These are phyloP conservation scores for Myriosclerotinia scirpicola DNA, from an alignment of 2,329 filamentous ascomycete species.

Conservation along the genomic window DNA sequence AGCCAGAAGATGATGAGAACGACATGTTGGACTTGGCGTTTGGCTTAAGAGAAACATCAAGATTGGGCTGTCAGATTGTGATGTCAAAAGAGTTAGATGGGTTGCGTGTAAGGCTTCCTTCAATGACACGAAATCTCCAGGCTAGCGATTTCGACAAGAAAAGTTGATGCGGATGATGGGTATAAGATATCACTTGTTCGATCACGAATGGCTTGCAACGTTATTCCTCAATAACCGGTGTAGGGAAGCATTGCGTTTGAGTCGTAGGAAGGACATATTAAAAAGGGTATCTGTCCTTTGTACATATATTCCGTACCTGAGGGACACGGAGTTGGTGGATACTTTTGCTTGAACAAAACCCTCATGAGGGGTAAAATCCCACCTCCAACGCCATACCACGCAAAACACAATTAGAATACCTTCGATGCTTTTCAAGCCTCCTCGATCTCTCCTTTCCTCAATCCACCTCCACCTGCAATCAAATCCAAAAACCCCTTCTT, in stretches of 20 bases:
- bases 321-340: slow-evolving; percentile 26
- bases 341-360: slow-evolving; percentile 22
- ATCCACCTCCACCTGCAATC: slow-evolving; percentile 65
- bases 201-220: not conserved
- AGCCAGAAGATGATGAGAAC: slow-evolving; percentile 64
- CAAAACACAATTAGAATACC: slow-evolving; percentile 18
- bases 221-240: not conserved
- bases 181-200: not conserved
- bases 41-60: slow-evolving; percentile 69
- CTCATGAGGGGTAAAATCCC: slow-evolving; percentile 28
- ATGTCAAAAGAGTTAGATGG: slow-evolving; percentile 93
- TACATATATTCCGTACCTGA: slow-evolving; percentile 30
- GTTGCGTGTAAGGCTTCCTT: slow-evolving; percentile 77
- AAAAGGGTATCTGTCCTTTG: slow-evolving; percentile 32
- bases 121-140: slow-evolving; percentile 95
- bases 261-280: slow-evolving; percentile 25
- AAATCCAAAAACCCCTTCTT: slow-evolving; percentile 95
- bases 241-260: slow-evolving; percentile 8
- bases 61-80: slow-evolving; percentile 55
- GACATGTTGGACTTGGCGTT: slow-evolving; percentile 75
- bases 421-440: slow-evolving; percentile 32
- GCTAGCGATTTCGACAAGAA: slow-evolving; percentile 78
- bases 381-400: slow-evolving; percentile 33
- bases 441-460: slow-evolving; percentile 58
- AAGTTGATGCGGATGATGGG: slow-evolving; percentile 17